phyloP scores from a whole-genome alignment of 23 red algal genomes.

The Cyanidioschyzon merolae region DNA sequence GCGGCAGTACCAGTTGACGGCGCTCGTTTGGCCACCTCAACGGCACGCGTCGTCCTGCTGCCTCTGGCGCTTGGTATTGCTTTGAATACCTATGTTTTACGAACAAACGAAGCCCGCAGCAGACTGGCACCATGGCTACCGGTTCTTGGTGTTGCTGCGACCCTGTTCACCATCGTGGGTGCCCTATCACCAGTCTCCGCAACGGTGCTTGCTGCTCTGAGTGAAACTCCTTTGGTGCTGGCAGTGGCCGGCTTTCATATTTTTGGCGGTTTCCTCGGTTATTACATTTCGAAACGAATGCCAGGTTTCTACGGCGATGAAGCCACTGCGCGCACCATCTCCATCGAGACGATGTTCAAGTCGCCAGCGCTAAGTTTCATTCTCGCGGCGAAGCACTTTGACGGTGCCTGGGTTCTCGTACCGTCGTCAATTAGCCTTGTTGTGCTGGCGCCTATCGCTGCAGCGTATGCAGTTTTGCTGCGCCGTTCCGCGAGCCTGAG shows the following conservation, averaged over 20 bases:
- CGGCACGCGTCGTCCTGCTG: slow-evolving; percentile 18
- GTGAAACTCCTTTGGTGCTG: slow-evolving; percentile 8
- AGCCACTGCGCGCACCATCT: slow-evolving; percentile 17
- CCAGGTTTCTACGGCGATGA: slow-evolving; percentile 13
- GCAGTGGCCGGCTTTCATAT: slow-evolving; percentile 11
- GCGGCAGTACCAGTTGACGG: slow-evolving; percentile 11
- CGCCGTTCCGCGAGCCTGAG: not conserved
- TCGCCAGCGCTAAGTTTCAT: slow-evolving; percentile 24
- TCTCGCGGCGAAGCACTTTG: slow-evolving; percentile 24
- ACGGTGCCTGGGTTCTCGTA: slow-evolving; percentile 11
- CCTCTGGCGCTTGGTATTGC: slow-evolving; percentile 15
- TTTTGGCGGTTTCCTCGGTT: slow-evolving; percentile 1
- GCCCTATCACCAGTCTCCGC: slow-evolving; percentile 8
- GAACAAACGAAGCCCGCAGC: not conserved
- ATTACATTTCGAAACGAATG: not conserved
- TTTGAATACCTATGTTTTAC: slow-evolving; percentile 5
- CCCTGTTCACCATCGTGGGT: slow-evolving; percentile 16
- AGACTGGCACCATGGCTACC: slow-evolving; percentile 15
- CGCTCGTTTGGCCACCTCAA: slow-evolving; percentile 11
- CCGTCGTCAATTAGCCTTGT: slow-evolving; percentile 22
- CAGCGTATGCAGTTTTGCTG: slow-evolving; percentile 24
- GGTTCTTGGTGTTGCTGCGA: slow-evolving; percentile 20
- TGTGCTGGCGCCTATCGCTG: slow-evolving; percentile 23
- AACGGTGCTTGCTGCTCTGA: not conserved
- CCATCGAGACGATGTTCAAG: slow-evolving; percentile 34